Conservation (phyloP, 2,329 filamentous ascomycete genomes). For the Akanthomyces uredinophilus region DNA sequence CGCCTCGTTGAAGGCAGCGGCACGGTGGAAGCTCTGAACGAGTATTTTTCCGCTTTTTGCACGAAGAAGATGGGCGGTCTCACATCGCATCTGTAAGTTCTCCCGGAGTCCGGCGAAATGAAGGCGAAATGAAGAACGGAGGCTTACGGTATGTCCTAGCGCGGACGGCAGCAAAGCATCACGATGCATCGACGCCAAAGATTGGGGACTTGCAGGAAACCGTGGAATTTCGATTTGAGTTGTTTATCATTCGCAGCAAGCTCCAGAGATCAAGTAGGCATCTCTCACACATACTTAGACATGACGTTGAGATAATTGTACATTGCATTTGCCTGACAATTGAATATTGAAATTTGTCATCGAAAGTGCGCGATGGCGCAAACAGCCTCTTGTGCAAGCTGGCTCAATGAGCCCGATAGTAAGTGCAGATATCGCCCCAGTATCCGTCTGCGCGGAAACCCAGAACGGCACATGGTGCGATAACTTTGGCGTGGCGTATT, state of each 20-base stretch:
- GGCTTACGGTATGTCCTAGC: background rate
- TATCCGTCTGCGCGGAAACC: no score
- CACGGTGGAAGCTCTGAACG: constrained; percentile 76
- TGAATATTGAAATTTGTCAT: no score
- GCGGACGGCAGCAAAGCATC: background rate
- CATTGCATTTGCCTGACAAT: background rate
- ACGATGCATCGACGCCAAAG: background rate
- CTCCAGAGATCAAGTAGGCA: no score
- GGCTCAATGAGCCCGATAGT: no score
- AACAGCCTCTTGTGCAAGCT: no score
- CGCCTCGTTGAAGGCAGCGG: constrained; percentile 68
- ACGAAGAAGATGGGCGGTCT: constrained; percentile 50
- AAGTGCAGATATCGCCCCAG: no score
- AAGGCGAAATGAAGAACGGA: background rate
- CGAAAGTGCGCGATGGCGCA: no score
- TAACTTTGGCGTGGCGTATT: no score
- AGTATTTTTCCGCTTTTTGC: constrained; percentile 72
- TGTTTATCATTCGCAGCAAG: background rate
- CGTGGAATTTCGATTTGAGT: background rate
- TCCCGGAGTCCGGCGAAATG: background rate
- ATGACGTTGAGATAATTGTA: background rate
- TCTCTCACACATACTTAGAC: no score
- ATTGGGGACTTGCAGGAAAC: background rate
- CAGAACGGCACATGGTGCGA: no score
- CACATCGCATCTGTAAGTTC: constrained; percentile 23